These are phyloP conservation scores for Acanthamoeba quina DNA, from an alignment of 208 protist genomes.

Conservation along the genomic window DNA sequence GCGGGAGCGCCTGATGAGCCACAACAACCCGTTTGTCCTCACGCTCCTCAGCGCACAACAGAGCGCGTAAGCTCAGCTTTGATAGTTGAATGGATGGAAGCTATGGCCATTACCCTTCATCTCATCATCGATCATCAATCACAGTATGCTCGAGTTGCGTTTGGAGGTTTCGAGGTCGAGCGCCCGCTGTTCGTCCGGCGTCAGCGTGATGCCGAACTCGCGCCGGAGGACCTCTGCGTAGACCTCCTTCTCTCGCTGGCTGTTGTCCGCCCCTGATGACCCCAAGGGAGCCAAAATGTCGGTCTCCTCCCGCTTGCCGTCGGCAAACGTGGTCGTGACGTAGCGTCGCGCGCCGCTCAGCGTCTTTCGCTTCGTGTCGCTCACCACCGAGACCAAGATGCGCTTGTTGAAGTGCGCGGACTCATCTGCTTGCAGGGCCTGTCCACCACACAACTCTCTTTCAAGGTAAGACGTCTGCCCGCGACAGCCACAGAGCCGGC, in stretches of 20 bases:
- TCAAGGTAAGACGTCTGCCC: neutral
- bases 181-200: neutral
- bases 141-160: neutral
- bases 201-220: neutral
- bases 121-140: neutral
- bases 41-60: neutral
- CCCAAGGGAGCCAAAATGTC: neutral
- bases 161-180: neutral
- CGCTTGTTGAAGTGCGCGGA: neutral
- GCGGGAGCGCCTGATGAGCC: neutral
- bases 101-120: too few relatives aligned
- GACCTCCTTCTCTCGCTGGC: neutral
- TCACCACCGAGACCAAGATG: neutral
- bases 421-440: neutral
- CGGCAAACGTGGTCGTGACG: conserved; percentile 7
- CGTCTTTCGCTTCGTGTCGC: neutral
- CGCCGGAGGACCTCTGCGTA: neutral
- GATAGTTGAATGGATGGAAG: too few relatives aligned
- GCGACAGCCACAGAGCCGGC: neutral
- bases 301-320: neutral
- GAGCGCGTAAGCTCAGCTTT: too few relatives aligned
- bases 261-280: neutral
- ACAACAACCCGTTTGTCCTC: conserved; percentile 39
- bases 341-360: neutral
- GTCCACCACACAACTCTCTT: neutral